Evolutionary conservation across 352 stramenopile species (phyloP), one percentile per base, ranked within the genome.

Genomic region (Phytophthora agathidicida): DNA sequence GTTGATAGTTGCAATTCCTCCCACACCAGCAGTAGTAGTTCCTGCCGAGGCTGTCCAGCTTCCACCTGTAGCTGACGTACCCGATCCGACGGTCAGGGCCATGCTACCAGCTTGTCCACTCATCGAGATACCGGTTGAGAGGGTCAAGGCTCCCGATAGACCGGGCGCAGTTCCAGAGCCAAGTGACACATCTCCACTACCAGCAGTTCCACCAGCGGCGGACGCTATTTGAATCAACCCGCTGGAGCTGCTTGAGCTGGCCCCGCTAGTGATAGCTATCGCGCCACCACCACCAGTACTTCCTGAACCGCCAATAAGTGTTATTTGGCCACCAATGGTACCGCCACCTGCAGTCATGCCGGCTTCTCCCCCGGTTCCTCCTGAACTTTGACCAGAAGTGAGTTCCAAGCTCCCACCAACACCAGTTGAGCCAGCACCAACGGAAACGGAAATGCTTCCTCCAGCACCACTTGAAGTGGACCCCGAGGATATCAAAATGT

Each of bases 261-360:
- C 54, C 16, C 80, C 80, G 38, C 67, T 86, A 23, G 60, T 75
- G 8, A 90, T 64, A 17, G 60, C 32, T 28, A 90, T 57, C 7
- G 54, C 54, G 23, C 80, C 80, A 43, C 80, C 80, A 2, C 51
- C 36, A 28, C 66, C 64, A 48, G 69, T 71, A 24, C 58, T 72
- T 3, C 73, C 77, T 38, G 51, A 41, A 10, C 80, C 80, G 33
- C 70, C 68, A 9, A 51, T 44, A 20, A 90, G 42, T 36, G 35
- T 71, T 14, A 68, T 33, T 39, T 68, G 60, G 22, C 76, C 70
- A 16, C 80, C 80, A 23, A 56, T 63, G 13, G 44, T 38, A 23
- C 75, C 71, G 35, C 60, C 53, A 30, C 63, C 69, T 42, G 54
- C 47, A 41, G 75, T 53, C 6, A 49, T 44, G 23, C 39, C 53